Percentiles rank a stretch among this genome's conserved stretches.
Evolutionary conservation across 306 rosid genomes (phyloP).

Genomic region (Vicia sativa): DNA sequence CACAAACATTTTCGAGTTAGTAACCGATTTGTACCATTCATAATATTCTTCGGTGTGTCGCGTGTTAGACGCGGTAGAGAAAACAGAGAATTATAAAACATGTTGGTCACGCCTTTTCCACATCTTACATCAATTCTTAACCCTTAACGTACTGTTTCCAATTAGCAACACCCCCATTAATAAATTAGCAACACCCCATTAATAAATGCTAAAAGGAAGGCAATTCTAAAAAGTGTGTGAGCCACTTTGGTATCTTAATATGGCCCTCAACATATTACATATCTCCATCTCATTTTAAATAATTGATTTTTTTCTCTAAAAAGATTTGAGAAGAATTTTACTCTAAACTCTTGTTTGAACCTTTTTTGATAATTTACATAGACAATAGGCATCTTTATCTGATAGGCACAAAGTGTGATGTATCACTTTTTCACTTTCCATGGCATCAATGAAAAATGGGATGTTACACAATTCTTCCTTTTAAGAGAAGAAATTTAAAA

Average conservation of each 20-base stretch:
- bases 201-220: no score
- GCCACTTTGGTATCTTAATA: slow-evolving; percentile 10
- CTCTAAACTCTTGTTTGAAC: slow-evolving; percentile 10
- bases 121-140: no score
- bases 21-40: no score
- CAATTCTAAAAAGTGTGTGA: slow-evolving; percentile 1
- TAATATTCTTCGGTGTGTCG: no score
- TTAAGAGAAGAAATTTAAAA: neutral
- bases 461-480: slow-evolving; percentile 2
- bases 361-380: slow-evolving; percentile 8
- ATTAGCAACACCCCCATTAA: no score
- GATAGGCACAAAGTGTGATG: slow-evolving; percentile 37
- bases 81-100: no score
- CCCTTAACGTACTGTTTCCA: no score
- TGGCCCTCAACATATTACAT: neutral
- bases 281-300: neutral
- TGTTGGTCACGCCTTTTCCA: no score
- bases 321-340: slow-evolving; percentile 19
- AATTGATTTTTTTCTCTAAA: neutral
- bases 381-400: slow-evolving; percentile 35
- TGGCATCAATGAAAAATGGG: slow-evolving; percentile 7
- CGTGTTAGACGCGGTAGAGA: no score
- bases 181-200: no score
- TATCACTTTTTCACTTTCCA: slow-evolving; percentile 43
- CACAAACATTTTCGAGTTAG: no score